phyloP scores from a whole-genome alignment of 2,329 filamentous ascomycete species.

The Leptographium lundbergii region DNA sequence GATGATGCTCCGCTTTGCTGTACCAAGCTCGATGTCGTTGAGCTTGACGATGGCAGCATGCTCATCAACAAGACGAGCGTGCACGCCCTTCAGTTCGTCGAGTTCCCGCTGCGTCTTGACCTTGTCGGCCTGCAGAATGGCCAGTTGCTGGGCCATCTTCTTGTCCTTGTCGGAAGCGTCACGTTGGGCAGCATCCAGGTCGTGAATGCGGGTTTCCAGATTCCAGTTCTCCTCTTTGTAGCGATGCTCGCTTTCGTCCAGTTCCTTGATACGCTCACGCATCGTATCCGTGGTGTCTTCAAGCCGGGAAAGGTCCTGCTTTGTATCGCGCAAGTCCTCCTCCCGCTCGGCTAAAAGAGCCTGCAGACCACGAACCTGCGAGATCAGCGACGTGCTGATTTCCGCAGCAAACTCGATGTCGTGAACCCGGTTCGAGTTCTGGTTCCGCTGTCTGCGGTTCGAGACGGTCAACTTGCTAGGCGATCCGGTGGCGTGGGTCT shows the following conservation, averaged over 20 bases:
- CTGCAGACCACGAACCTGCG: constrained; percentile 88
- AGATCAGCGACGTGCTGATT: constrained; percentile 85
- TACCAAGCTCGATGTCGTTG: constrained; percentile 79
- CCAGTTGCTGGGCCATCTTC: constrained; percentile 62
- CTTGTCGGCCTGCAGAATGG: constrained; percentile 61
- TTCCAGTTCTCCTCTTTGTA: constrained; percentile 99
- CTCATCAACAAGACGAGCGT: constrained; percentile 72
- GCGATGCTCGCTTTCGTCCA: constrained; percentile 88
- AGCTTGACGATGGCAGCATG: constrained; percentile 64
- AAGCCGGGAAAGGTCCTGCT: constrained; percentile 62
- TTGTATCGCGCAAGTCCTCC: constrained; percentile 64
- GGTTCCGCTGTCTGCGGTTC: constrained; percentile 79
- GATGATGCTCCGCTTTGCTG: constrained; percentile 66
- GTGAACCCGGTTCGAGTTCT: constrained; percentile 75
- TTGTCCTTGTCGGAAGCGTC: constrained; percentile 74
- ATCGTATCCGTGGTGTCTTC: constrained; percentile 74
- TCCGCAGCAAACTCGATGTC: constrained; percentile 98
- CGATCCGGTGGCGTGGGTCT: constrained; percentile 71
- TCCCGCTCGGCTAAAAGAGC: constrained; percentile 76
- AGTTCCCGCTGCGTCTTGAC: constrained; percentile 68
- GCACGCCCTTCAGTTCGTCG: constrained; percentile 72
- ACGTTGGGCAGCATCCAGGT: constrained; percentile 59
- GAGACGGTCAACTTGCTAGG: constrained; percentile 83
- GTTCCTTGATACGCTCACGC: constrained; percentile 62
- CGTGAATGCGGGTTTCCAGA: constrained; percentile 83